phyloP scores from a whole-genome alignment of 2,329 filamentous ascomycete genomes.

The Coniochaeta ligniaria region DNA sequence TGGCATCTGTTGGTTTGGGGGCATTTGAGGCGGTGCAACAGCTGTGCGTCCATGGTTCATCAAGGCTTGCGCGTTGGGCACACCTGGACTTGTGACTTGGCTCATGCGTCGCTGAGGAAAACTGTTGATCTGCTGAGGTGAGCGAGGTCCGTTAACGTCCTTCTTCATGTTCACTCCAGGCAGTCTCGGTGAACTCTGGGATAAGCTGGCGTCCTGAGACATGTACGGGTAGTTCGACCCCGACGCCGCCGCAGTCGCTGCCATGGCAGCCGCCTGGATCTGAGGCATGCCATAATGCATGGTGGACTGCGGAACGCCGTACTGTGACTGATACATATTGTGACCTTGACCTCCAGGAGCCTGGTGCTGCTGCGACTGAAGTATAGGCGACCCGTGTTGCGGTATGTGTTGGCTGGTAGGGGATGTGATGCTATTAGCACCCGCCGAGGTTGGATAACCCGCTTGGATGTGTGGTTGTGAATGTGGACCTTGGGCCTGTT shows the following conservation, averaged over 20 bases:
- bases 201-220: conserved; percentile 60
- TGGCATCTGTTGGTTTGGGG: conserved; percentile 57
- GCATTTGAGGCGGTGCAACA: conserved; percentile 52
- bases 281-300: conserved; percentile 75
- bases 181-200: conserved; percentile 72
- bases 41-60: conserved; percentile 59
- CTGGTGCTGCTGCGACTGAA: conserved; percentile 70
- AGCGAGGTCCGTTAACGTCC: conserved; percentile 64
- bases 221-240: conserved; percentile 72
- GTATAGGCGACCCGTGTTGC: conserved; percentile 66
- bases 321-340: conserved; percentile 75
- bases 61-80: conserved; percentile 66
- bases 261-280: conserved; percentile 88
- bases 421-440: conserved; percentile 59
- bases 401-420: conserved; percentile 65
- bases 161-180: conserved; percentile 60
- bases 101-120: conserved; percentile 64
- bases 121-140: conserved; percentile 64
- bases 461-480: conserved; percentile 47
- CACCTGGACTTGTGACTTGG: conserved; percentile 67
- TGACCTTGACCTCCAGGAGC: conserved; percentile 56
- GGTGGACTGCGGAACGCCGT: conserved; percentile 63
- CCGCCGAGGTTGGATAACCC: conserved; percentile 53
- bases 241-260: conserved; percentile 81
- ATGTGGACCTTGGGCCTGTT: conserved; percentile 60